Conservation (phyloP, 2,329 filamentous ascomycete genomes). For the Diaporthe destruens region DNA sequence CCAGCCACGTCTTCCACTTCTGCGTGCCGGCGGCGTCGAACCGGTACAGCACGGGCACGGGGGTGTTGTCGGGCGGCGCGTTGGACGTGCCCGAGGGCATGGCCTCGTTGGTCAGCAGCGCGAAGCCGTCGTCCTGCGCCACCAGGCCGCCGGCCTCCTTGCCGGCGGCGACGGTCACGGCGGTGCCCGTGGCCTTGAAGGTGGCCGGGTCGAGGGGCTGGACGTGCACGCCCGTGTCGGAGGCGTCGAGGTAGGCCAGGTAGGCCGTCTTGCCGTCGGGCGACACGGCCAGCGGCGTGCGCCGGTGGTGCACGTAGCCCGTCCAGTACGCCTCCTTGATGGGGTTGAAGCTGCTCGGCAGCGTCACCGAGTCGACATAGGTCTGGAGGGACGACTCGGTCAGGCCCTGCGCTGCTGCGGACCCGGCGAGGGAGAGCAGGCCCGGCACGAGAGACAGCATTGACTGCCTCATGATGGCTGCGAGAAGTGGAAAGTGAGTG, state of each 20-base stretch:
- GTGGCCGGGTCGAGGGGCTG: slow-evolving; percentile 67
- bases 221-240: slow-evolving; percentile 67
- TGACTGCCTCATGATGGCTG: slow-evolving; percentile 32
- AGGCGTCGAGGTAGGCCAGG: slow-evolving; percentile 70
- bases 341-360: slow-evolving; percentile 67
- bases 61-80: slow-evolving; percentile 60
- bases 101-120: slow-evolving; percentile 70
- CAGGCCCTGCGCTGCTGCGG: slow-evolving; percentile 39
- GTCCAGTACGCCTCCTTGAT: slow-evolving; percentile 73
- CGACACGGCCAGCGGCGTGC: slow-evolving; percentile 73
- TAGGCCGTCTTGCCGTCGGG: slow-evolving; percentile 71
- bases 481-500: slow-evolving; percentile 30
- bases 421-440: slow-evolving; percentile 37
- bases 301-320: slow-evolving; percentile 69
- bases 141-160: slow-evolving; percentile 72
- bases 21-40: slow-evolving; percentile 64
- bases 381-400: slow-evolving; percentile 47
- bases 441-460: slow-evolving; percentile 25
- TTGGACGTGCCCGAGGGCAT: slow-evolving; percentile 63
- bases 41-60: slow-evolving; percentile 70
- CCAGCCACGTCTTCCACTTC: slow-evolving; percentile 70
- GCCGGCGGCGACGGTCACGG: slow-evolving; percentile 64
- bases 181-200: slow-evolving; percentile 65
- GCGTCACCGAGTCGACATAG: slow-evolving; percentile 58
- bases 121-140: slow-evolving; percentile 73